Evolutionary conservation across 352 stramenopile species (phyloP).

Genomic region (Pythium dissimile): DNA sequence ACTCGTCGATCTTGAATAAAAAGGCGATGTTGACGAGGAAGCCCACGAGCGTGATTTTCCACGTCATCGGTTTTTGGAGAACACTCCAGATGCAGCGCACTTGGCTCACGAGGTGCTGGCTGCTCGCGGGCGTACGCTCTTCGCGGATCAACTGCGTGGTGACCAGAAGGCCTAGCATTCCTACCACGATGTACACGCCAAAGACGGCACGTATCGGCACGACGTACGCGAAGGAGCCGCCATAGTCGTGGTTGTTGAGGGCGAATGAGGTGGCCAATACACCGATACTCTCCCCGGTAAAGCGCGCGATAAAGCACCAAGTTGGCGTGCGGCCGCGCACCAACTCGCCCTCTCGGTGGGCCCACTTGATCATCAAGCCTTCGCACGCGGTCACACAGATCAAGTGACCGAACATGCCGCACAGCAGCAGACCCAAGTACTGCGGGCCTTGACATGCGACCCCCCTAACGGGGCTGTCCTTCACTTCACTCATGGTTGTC

Average conservation of each 20-base stretch:
- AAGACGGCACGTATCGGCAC: constrained; percentile 7
- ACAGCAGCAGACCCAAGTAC: constrained; percentile 3
- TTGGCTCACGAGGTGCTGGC: not conserved
- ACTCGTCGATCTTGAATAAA: not conserved
- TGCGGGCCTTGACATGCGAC: not conserved
- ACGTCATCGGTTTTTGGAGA: constrained; percentile 6
- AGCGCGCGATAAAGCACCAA: not conserved
- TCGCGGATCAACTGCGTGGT: constrained; percentile 3
- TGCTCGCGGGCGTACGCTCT: not conserved
- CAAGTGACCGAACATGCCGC: constrained; percentile 9
- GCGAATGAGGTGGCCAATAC: not conserved
- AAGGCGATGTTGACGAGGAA: constrained; percentile 2
- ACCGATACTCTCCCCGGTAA: constrained; percentile 1
- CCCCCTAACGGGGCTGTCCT: no score
- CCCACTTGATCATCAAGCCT: constrained; percentile 23
- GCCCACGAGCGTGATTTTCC: constrained; percentile 7
- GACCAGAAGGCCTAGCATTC: not conserved
- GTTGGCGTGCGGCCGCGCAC: constrained; percentile 9
- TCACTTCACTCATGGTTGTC: no score
- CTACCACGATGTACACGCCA: not conserved
- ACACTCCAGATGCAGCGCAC: constrained; percentile 12
- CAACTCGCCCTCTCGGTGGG: constrained; percentile 17
- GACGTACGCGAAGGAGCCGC: constrained; percentile 8
- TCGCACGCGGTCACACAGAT: constrained; percentile 10
- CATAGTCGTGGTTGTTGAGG: constrained; percentile 12